Evolutionary conservation across 495 filamentous ascomycete genomes (phyloP).

Genomic region (Letharia lupina): DNA sequence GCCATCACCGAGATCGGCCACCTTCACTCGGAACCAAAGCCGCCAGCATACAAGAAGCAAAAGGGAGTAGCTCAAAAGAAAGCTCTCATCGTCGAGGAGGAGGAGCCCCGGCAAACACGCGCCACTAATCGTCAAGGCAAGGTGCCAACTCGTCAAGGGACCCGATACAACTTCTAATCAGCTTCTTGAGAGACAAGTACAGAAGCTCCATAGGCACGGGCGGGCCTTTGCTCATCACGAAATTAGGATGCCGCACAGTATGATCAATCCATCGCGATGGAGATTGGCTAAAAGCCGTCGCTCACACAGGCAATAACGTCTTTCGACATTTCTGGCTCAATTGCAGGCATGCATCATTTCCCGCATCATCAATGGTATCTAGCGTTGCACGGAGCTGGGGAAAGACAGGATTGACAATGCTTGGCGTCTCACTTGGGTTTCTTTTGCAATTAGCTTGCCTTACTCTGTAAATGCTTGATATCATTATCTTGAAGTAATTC

Average conservation of each 20-base stretch:
- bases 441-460: not conserved
- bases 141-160: conserved; percentile 40
- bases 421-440: not conserved
- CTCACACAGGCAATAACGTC: not conserved
- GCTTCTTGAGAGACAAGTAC: not conserved
- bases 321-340: not conserved
- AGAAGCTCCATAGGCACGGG: not conserved
- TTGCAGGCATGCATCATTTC: not conserved
- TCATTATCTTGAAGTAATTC: too few relatives aligned
- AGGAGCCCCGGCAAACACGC: conserved; percentile 33
- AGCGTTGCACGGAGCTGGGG: not conserved
- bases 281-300: not conserved
- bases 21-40: conserved; percentile 68
- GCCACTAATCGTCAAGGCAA: conserved; percentile 43
- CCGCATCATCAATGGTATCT: not conserved
- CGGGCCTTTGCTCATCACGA: not conserved
- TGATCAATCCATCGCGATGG: not conserved
- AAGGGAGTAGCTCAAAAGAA: conserved; percentile 36
- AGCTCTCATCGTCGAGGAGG: conserved; percentile 34
- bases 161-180: conserved; percentile 37
- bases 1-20: conserved; percentile 72
- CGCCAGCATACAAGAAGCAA: conserved; percentile 44
- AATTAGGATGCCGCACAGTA: not conserved
- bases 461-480: not conserved
- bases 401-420: not conserved